Conservation (phyloP, 2,329 filamentous ascomycete species). For the Myriangium duriaei region DNA sequence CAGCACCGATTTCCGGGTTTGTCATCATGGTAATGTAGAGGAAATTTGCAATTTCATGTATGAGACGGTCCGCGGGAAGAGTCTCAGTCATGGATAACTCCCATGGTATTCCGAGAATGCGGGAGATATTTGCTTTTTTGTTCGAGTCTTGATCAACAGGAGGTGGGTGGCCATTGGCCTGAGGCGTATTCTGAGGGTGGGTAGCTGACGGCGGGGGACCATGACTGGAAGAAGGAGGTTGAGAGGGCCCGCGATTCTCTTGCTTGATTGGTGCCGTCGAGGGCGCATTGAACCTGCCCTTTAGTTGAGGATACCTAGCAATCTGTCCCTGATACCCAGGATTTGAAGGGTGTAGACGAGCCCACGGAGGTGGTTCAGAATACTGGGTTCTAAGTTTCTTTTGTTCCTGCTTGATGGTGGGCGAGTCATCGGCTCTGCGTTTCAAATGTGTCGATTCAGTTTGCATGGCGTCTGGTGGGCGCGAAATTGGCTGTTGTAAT, state of each 20-base stretch:
- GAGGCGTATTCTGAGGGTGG: conserved; percentile 1
- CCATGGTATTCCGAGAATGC: conserved; percentile 10
- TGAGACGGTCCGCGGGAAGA: conserved; percentile 2
- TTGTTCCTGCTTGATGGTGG: conserved; percentile 11
- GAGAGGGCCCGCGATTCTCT: conserved; percentile 4
- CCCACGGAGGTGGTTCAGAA: conserved; percentile 22
- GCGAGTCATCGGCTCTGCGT: conserved; percentile 16
- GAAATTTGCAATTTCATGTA: conserved; percentile 8
- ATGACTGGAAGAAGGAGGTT: conserved; percentile 3
- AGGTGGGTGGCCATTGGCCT: conserved; percentile 1
- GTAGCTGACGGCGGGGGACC: conserved; percentile 2
- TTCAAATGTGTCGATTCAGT: conserved; percentile 14
- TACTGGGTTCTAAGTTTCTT: conserved; percentile 22
- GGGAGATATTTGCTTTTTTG: conserved; percentile 4
- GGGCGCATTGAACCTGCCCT: conserved; percentile 3
- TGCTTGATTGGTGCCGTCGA: conserved; percentile 1
- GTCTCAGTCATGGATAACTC: conserved; percentile 11
- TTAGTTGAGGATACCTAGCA: conserved; percentile 1
- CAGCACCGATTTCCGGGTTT: conserved; percentile 41
- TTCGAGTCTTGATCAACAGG: neutral
- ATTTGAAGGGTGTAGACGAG: conserved; percentile 19
- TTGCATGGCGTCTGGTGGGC: neutral
- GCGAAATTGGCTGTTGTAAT: conserved; percentile 11
- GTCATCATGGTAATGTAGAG: conserved; percentile 7
- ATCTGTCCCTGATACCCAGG: conserved; percentile 14